Base-by-base conservation (phyloP, 2,329 filamentous ascomycete species). In the Hymenoscyphus linearis region DNA sequence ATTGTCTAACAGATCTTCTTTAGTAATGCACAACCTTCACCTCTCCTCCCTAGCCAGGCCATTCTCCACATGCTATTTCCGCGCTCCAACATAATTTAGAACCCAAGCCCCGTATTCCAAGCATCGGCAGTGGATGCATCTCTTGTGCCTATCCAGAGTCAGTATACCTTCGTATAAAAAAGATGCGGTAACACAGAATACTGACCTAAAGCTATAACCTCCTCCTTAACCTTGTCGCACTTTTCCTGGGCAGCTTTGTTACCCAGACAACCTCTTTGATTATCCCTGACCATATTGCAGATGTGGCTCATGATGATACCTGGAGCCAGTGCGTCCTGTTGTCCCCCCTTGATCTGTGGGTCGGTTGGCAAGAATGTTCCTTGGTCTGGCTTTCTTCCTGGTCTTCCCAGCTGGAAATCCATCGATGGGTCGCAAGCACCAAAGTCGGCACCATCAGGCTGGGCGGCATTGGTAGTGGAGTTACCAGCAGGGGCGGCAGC, bases 231-330 rank as follows among this genome's bases (percentile, higher is more conserved):
- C 22, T 18, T 25, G 44, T 25, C 18, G 13, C 44, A 50, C 18
- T 25, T 10, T 3, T 50, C 44, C 9, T 25, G 22, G 4, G n/a
- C 44, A 18, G 44, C 44, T 10, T 50, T 18, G 44, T 22, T 25
- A 18, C 18, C 44, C 3, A 12, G 12, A 22, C 44, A 50, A 22
- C 22, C 44, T 31, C 31, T 31, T 31, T 31, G 31, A 9, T 31
- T 31, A 14, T 50, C 22, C 6, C 83, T 80, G 60, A 89, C 80
- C 76, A 88, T 84, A 73, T 88, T 85, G 76, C 84, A 86, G 72
- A 89, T 83, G 65, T 84, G 82, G 79, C 87, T 88, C 73, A 84
- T 86, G 78, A 89, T 89, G 78, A 88, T 89, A 77, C 84, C 82
- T 61, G 85, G 85, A 81, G 88, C 88, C 60, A 88, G 77, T 1